phyloP scores from a whole-genome alignment of 2,329 filamentous ascomycete genomes.

The Fusarium sp. region DNA sequence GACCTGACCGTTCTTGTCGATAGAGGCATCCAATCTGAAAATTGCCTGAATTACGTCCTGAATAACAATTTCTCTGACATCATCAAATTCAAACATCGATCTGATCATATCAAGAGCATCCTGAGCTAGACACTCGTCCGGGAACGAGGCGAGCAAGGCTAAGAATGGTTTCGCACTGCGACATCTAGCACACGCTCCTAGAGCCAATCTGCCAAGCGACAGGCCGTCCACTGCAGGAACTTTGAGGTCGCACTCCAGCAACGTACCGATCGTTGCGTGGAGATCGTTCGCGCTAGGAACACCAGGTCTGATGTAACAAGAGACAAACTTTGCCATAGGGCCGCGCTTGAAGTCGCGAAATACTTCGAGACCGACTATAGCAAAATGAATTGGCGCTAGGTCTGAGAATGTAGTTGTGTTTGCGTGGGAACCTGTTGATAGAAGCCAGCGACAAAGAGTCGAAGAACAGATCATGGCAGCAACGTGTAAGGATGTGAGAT shows the following conservation, averaged over 20 bases:
- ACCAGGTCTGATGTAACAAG: no score
- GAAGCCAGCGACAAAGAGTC: not conserved
- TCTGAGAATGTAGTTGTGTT: not conserved
- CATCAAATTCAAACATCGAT: no score
- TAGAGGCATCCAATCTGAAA: not conserved
- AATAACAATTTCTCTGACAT: no score
- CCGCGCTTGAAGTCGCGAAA: no score
- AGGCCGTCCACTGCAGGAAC: accelerated
- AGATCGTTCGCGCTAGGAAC: not conserved
- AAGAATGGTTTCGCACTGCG: not conserved
- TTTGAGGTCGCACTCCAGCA: not conserved
- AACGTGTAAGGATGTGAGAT: not conserved
- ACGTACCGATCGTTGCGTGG: not conserved
- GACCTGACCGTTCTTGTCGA: not conserved
- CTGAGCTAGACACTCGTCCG: not conserved
- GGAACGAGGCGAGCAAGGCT: not conserved
- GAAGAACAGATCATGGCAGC: not conserved
- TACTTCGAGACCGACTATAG: no score
- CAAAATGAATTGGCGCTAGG: not conserved
- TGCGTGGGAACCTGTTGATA: no score
- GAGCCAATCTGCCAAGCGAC: not conserved
- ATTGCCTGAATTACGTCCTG: not conserved
- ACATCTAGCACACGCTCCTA: not conserved
- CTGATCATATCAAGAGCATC: no score
- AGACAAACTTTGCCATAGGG: no score